These are phyloP conservation scores for Anastatica hierochuntica DNA, from an alignment of 345 rosid genomes.

Conservation along the genomic window DNA sequence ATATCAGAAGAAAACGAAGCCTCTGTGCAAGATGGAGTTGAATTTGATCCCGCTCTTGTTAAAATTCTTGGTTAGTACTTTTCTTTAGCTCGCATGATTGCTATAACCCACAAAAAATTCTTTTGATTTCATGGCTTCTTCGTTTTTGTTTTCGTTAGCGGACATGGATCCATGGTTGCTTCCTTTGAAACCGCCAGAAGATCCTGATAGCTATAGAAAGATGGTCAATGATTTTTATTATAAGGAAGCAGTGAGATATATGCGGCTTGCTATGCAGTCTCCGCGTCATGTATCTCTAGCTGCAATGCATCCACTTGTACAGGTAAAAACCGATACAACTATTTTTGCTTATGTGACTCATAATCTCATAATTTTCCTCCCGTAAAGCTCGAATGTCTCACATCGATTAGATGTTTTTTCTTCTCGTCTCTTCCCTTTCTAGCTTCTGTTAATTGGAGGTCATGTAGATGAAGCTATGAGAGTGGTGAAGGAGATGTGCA, in stretches of 20 bases:
- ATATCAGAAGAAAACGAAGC: conserved; percentile 50
- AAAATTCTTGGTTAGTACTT: conserved; percentile 47
- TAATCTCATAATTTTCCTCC: too few species aligned
- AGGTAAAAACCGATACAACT: conserved; percentile 34
- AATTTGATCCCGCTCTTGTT: conserved; percentile 29
- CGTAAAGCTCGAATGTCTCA: background rate
- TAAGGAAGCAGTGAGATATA: conserved; percentile 52
- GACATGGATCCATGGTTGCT: conserved; percentile 65
- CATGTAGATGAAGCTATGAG: conserved; percentile 48
- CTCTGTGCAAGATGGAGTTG: conserved; percentile 27
- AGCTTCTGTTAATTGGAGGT: conserved; percentile 73
- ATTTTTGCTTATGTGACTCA: background rate
- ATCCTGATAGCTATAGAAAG: conserved; percentile 31
- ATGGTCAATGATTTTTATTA: conserved; percentile 34
- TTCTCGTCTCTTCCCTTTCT: background rate
- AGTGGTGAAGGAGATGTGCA: conserved; percentile 46
- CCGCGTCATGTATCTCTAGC: conserved; percentile 28
- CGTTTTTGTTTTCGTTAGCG: conserved; percentile 16
- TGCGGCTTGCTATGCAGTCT: conserved; percentile 40
- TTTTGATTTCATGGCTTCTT: conserved; percentile 2
- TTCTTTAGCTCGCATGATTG: background rate
- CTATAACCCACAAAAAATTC: background rate
- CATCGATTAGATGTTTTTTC: background rate
- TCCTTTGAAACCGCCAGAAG: conserved; percentile 45
- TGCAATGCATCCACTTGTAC: conserved; percentile 69